Evolutionary conservation across 768 basidiomycete genomes (phyloP).

Genomic region (Sarcomyxa edulis): DNA sequence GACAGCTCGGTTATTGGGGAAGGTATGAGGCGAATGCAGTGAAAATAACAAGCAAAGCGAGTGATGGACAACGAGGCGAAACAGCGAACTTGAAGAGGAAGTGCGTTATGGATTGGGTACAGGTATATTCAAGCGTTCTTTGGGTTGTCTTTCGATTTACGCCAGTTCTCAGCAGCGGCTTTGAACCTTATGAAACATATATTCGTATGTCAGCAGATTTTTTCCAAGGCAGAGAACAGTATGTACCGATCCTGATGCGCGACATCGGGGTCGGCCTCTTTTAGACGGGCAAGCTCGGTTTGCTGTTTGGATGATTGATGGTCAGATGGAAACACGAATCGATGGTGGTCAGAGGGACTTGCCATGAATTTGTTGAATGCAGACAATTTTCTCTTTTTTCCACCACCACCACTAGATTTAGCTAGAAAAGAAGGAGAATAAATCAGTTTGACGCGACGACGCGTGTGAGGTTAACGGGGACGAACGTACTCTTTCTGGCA

Average conservation of each 20-base stretch:
- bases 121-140: slow-evolving; percentile 33
- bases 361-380: slow-evolving; percentile 76
- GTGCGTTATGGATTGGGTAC: too few relatives aligned
- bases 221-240: not conserved
- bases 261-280: slow-evolving; percentile 69
- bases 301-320: slow-evolving; percentile 36
- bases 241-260: slow-evolving; percentile 68
- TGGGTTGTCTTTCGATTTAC: slow-evolving; percentile 65
- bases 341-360: slow-evolving; percentile 11
- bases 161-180: slow-evolving; percentile 73
- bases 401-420: slow-evolving; percentile 47
- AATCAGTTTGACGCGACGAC: slow-evolving; percentile 13
- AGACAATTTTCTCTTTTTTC: slow-evolving; percentile 60
- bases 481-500: slow-evolving; percentile 50
- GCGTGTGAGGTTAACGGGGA: slow-evolving; percentile 7
- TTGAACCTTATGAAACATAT: slow-evolving; percentile 61
- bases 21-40: too few relatives aligned
- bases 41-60: too few relatives aligned
- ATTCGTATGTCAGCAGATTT: slow-evolving; percentile 9
- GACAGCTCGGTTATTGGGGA: too few relatives aligned
- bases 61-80: too few relatives aligned
- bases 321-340: not conserved
- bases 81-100: too few relatives aligned
- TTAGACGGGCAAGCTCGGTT: slow-evolving; percentile 73
- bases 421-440: slow-evolving; percentile 23